phyloP scores from a whole-genome alignment of 257 asterid genomes.

The Rehmannia glutinosa region DNA sequence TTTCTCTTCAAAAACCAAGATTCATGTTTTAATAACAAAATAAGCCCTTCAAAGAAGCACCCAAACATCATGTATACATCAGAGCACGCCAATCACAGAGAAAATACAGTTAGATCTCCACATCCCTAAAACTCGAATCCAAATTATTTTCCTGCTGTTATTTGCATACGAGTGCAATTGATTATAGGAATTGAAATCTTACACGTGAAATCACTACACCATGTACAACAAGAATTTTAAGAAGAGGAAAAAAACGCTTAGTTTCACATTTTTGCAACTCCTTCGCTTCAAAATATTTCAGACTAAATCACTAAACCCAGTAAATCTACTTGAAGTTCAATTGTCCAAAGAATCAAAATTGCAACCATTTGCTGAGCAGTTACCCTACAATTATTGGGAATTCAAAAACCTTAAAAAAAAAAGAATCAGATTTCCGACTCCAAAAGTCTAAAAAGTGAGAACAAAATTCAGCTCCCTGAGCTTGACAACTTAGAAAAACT shows the following conservation, averaged over 20 bases:
- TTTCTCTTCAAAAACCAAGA: neutral
- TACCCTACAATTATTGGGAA: neutral
- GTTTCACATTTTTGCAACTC: neutral
- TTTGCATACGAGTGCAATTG: neutral
- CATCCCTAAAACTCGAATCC: neutral
- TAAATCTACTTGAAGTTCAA: conserved; percentile 11
- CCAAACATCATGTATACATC: neutral
- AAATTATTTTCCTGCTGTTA: neutral
- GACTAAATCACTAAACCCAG: neutral
- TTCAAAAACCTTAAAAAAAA: neutral
- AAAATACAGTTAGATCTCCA: neutral
- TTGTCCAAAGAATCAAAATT: neutral
- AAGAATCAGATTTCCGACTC: conserved; percentile 10
- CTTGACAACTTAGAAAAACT: neutral
- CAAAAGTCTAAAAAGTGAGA: neutral
- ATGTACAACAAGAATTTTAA: neutral
- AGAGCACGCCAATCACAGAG: neutral
- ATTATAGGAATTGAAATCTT: neutral
- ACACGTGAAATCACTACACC: neutral
- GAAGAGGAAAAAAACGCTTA: neutral
- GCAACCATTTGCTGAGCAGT: neutral
- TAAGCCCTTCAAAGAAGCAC: conserved; percentile 3
- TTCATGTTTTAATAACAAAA: neutral
- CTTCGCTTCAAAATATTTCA: neutral
- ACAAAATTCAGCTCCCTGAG: neutral